Evolutionary conservation across 371 early-diverging fungal genomes (phyloP), one percentile per base, ranked within the genome.

Genomic region (Thermomucor indicae-seudaticae): DNA sequence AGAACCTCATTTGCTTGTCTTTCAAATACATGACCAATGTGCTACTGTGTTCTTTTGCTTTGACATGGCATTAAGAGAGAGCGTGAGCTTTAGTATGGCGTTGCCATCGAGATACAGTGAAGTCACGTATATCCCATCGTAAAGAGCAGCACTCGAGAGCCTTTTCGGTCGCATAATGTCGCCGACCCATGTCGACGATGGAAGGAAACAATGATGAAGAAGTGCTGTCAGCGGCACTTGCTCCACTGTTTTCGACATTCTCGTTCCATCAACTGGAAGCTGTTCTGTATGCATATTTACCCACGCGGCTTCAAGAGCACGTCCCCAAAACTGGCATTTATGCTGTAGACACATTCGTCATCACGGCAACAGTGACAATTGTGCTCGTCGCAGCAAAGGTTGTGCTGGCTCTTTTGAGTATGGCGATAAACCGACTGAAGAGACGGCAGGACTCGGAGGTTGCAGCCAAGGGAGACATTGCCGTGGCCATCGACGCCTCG

Each of bases 291-390:
- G 67, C 67, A 0, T 67, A 60, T 34, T 49, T 67, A 4, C 67
- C 67, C 2, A 40, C 50, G 8, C 42, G 55, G 4, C 25, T 67
- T 4, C 59, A 65, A 7, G 52, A 35, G 25, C 55, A 53, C 41
- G 31, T 62, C 24, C 56, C 51, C 23, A 60, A 64, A 14, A 63
- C 64, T 11, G 58, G 58, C 5, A 54, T 67, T n/a, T 67, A 67
- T 34, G 45, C 64, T 16, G 64, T 67, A 1, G 67, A 67, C 29
- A 60, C 60, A 17, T 67, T 67, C 51, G 27, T 63, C 11, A 53
- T 63, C 47, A 67, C 58, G 2, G 61, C 64, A 8, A 49, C 51
- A 2, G 61, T 63, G 2, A 60, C 67, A 1, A 24, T 60, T n/a
- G 28, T 67, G n/a, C 42, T 67, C 11, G 50, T 59, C 8, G 53